phyloP scores from a whole-genome alignment of 345 rosid genomes.

The Corchorus capsularis region DNA sequence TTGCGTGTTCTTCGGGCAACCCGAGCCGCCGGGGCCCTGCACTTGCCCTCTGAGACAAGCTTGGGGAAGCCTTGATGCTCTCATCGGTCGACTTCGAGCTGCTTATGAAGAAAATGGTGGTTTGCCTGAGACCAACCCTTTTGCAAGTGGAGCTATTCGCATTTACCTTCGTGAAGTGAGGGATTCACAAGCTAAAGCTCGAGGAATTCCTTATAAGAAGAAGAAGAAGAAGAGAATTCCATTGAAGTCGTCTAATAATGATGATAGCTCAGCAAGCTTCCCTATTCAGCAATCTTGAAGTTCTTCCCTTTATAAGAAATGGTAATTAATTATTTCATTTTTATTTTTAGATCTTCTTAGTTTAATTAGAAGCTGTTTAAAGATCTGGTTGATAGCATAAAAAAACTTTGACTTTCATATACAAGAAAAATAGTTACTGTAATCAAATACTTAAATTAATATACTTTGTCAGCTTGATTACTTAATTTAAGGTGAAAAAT shows the following conservation, averaged over 20 bases:
- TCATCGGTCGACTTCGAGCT: slow-evolving; percentile 85
- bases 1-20: slow-evolving; percentile 78
- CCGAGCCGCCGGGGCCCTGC: slow-evolving; percentile 82
- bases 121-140: slow-evolving; percentile 78
- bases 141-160: slow-evolving; percentile 71
- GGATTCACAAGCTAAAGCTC: slow-evolving; percentile 80
- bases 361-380: not conserved
- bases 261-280: slow-evolving; percentile 43
- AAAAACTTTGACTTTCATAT: slow-evolving; percentile 11
- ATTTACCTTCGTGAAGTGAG: slow-evolving; percentile 78
- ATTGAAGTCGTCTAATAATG: slow-evolving; percentile 27
- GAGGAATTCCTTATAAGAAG: slow-evolving; percentile 91
- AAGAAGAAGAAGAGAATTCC: slow-evolving; percentile 67
- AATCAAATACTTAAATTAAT: not conserved
- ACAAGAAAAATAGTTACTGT: slow-evolving; percentile 5
- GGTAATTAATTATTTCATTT: slow-evolving; percentile 26
- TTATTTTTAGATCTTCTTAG: not conserved
- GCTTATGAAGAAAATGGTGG: slow-evolving; percentile 90
- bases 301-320: slow-evolving; percentile 11
- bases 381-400: not conserved
- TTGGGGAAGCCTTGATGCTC: slow-evolving; percentile 93
- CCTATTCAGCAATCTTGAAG: slow-evolving; percentile 42
- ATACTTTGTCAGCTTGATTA: not conserved
- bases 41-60: slow-evolving; percentile 84
- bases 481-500: not conserved